Percentiles rank a stretch among this genome's conserved stretches.
Evolutionary conservation across 495 filamentous ascomycete genomes (phyloP).

Genomic region (Tuber calosporum): DNA sequence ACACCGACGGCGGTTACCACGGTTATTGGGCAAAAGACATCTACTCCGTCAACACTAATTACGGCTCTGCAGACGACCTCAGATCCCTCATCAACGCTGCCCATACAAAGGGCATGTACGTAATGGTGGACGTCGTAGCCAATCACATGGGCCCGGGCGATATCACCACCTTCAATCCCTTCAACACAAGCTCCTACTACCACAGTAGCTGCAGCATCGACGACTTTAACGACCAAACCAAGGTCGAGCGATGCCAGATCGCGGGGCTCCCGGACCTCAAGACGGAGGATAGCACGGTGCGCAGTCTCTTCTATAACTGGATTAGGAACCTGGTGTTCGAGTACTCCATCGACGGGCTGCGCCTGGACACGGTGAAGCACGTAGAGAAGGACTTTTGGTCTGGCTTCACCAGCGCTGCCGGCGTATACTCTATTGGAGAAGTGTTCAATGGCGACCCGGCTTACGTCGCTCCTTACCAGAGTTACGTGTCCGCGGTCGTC

Average conservation of each 20-base stretch:
- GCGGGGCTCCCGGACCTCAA: slow-evolving; percentile 60
- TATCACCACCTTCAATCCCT: slow-evolving; percentile 58
- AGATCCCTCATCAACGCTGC: slow-evolving; percentile 53
- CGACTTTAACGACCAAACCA: slow-evolving; percentile 53
- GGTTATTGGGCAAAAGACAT: slow-evolving; percentile 72
- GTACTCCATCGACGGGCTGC: slow-evolving; percentile 72
- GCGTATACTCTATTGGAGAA: slow-evolving; percentile 66
- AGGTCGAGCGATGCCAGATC: slow-evolving; percentile 38
- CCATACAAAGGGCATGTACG: slow-evolving; percentile 60
- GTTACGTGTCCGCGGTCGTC: slow-evolving; percentile 55
- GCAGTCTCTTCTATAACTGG: slow-evolving; percentile 59
- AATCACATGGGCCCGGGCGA: slow-evolving; percentile 70
- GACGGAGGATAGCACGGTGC: slow-evolving; percentile 54
- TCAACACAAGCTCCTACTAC: slow-evolving; percentile 58
- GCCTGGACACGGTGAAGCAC: slow-evolving; percentile 68
- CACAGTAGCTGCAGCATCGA: slow-evolving; percentile 59
- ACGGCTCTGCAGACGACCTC: slow-evolving; percentile 61
- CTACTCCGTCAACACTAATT: slow-evolving; percentile 57
- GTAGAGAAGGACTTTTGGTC: slow-evolving; percentile 65
- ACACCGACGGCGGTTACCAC: slow-evolving; percentile 51
- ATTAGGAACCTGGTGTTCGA: slow-evolving; percentile 55
- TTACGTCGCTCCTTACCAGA: slow-evolving; percentile 62
- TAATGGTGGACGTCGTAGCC: slow-evolving; percentile 74
- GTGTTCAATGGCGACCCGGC: slow-evolving; percentile 56
- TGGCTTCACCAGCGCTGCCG: slow-evolving; percentile 56